Conservation (phyloP, 2,329 filamentous ascomycete genomes). For the Rhynchosporium graminicola region DNA sequence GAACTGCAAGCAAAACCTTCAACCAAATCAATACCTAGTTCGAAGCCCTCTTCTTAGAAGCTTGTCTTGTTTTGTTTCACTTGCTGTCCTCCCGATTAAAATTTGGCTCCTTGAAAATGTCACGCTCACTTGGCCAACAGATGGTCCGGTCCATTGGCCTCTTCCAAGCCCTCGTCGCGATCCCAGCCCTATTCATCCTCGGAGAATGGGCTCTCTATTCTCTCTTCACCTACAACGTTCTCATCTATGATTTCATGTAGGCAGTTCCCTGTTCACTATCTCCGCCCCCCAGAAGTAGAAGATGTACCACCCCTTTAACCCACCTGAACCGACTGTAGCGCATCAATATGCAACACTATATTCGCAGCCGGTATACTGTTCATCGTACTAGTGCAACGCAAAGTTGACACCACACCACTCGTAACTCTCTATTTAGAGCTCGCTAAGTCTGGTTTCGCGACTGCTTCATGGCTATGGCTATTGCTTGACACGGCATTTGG, state of each 20-base stretch:
- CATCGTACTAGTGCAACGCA: slow-evolving; percentile 29
- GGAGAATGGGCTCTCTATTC: slow-evolving; percentile 14
- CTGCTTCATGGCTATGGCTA: slow-evolving; percentile 32
- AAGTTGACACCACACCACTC: slow-evolving; percentile 8
- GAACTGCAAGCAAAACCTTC: not conserved
- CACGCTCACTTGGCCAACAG: slow-evolving; percentile 23
- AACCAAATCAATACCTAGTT: not conserved
- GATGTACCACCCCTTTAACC: not conserved
- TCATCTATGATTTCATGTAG: slow-evolving; percentile 26
- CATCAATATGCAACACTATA: slow-evolving; percentile 23
- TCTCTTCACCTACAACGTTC: slow-evolving; percentile 6
- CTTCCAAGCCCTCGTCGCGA: slow-evolving; percentile 30
- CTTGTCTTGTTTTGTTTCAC: no score
- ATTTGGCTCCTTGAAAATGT: slow-evolving; percentile 13
- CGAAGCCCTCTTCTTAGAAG: no score
- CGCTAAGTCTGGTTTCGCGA: slow-evolving; percentile 27
- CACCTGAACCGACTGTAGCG: not conserved
- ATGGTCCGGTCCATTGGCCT: slow-evolving; percentile 27
- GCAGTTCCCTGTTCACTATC: not conserved
- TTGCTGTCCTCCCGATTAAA: no score
- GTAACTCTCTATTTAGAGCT: slow-evolving; percentile 26
- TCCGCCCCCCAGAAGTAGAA: not conserved
- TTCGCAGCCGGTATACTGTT: slow-evolving; percentile 30
- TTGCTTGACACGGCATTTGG: slow-evolving; percentile 27
- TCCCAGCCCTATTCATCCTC: slow-evolving; percentile 23